Base-by-base conservation (phyloP, 192 early-diverging fungal species). In the Linnemannia exigua region DNA sequence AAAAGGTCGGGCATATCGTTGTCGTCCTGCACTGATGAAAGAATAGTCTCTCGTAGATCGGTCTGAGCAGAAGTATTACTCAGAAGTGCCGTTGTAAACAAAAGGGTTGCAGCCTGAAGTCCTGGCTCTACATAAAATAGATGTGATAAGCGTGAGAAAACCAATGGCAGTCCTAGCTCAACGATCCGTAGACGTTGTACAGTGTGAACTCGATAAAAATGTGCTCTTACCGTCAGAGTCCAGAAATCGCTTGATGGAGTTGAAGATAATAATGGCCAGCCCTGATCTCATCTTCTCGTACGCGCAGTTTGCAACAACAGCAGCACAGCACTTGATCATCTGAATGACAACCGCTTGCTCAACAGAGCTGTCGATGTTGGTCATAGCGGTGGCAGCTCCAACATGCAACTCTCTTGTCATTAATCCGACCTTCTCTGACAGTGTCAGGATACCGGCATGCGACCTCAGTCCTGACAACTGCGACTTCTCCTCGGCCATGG, bases 401-500 rank as follows among this genome's bases (percentile, higher is more conserved):
- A 68, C 50, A 50, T 85, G 83, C n/a, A 85, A 25, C 46, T 79
- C 83, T 37, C 77, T 54, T 3, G 50, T 71, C 74, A 85, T 76
- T 12, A 85, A 9, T 5, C 83, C 83, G 15, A 85, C 35, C 54
- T 74, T 85, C 48, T 85, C 83, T n/a, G 83, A 85, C 0, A 85
- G 74, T 1, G 83, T 69, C n/a, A 85, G 36, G 19, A 85, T 51
- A 16, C 83, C 83, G 1, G 83, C 67, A 12, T 85, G 83, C 36
- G 46, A 79, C 41, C 70, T 79, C 31, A 67, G 8, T 52, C 73
- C 73, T 8, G 73, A 66, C 25, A 36, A 41, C 16, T 25, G 41
- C n/a, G 83, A 41, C 79, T 89, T 88, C 79, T 91, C 92, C 46
- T 88, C 89, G 33, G 92, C 91, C 79, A 90, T 85, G 5, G 87